Evolutionary conservation across 345 rosid species (phyloP).

Genomic region (Excoecaria agallocha): DNA sequence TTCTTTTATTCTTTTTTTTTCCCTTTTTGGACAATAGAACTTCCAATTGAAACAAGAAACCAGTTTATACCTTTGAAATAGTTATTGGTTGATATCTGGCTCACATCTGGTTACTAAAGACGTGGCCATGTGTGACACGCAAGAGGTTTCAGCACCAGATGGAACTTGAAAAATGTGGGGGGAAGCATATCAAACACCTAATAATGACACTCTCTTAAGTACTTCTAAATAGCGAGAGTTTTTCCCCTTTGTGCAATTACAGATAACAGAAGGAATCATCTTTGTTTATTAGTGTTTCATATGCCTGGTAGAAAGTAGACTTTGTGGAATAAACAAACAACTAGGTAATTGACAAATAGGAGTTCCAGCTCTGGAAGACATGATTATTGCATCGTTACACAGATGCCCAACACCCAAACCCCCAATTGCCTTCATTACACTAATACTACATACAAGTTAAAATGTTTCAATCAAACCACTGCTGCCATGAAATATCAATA

Average conservation of each 20-base stretch:
- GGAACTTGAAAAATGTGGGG: neutral
- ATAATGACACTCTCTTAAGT: neutral
- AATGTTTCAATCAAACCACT: neutral
- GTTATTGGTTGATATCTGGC: neutral
- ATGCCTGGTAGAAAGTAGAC: neutral
- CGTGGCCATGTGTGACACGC: neutral
- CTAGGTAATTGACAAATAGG: neutral
- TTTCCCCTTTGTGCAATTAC: neutral
- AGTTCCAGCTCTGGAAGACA: neutral
- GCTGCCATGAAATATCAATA: slow-evolving; percentile 12
- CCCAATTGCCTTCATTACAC: neutral
- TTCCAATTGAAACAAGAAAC: neutral
- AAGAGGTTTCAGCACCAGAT: neutral
- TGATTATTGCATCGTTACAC: neutral
- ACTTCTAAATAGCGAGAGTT: neutral
- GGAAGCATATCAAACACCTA: neutral
- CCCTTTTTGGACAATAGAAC: neutral
- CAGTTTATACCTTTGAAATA: neutral
- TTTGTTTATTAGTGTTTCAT: neutral
- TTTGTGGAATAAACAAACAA: too few species aligned
- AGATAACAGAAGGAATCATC: neutral
- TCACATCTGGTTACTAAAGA: neutral
- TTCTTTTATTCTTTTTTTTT: too few species aligned
- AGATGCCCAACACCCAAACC: neutral
- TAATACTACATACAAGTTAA: neutral